Percentiles rank a stretch among this genome's conserved stretches.
These are phyloP conservation scores for Aspergillus unguis DNA, from an alignment of 2,329 filamentous ascomycete species.

Conservation along the genomic window DNA sequence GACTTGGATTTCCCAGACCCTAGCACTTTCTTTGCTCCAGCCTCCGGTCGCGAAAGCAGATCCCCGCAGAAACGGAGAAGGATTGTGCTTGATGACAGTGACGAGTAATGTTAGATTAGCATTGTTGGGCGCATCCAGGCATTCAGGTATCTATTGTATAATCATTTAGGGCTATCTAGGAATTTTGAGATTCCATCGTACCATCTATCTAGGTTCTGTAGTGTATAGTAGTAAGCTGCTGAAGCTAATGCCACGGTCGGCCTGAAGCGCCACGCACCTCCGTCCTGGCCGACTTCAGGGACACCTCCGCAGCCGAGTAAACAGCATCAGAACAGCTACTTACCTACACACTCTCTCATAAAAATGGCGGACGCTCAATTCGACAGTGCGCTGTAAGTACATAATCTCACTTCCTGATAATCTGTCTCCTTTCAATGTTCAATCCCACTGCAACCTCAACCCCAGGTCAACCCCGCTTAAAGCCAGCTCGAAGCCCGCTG, in stretches of 20 bases:
- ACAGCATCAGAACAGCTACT: constrained; percentile 18
- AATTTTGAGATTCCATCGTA: background rate
- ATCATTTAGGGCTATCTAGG: constrained; percentile 1
- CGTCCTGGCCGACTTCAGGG: constrained; percentile 13
- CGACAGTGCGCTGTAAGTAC: constrained; percentile 50
- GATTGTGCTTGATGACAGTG: constrained; percentile 29
- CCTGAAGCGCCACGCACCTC: constrained; percentile 17
- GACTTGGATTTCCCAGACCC: constrained; percentile 31
- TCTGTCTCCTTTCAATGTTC: background rate
- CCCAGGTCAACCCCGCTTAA: constrained; percentile 23
- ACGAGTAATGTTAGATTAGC: constrained; percentile 18
- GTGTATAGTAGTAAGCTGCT: background rate
- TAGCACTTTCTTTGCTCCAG: constrained; percentile 23
- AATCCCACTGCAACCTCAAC: background rate
- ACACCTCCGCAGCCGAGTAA: constrained; percentile 15
- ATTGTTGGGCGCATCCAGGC: constrained; percentile 1
- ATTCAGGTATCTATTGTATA: constrained; percentile 11
- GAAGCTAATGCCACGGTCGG: constrained; percentile 18
- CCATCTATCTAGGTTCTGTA: background rate
- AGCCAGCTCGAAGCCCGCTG: constrained; percentile 21
- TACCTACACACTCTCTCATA: constrained; percentile 16
- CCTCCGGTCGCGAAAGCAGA: constrained; percentile 11
- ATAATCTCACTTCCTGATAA: too few species aligned
- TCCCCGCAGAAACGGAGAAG: constrained; percentile 18
- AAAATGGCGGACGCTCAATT: constrained; percentile 49